These are phyloP conservation scores for Cydonia oblonga DNA, from an alignment of 331 rosid genomes.

Conservation along the genomic window DNA sequence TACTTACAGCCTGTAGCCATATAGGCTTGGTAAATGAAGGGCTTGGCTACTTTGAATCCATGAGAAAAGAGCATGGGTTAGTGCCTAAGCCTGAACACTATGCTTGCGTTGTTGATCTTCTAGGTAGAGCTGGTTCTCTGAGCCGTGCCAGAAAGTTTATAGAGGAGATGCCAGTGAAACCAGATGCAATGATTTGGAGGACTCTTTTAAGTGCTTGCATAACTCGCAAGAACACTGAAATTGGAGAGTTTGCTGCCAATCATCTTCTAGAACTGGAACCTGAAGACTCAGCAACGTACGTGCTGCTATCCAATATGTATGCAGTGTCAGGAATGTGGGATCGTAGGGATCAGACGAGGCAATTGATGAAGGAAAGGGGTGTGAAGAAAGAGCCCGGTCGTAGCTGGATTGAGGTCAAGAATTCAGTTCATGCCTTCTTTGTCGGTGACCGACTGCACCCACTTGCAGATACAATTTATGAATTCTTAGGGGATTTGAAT, in stretches of 20 bases:
- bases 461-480: constrained; percentile 41
- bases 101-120: constrained; percentile 78
- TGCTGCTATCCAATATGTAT: constrained; percentile 73
- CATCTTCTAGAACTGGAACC: constrained; percentile 78
- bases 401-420: constrained; percentile 76
- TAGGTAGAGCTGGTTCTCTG: constrained; percentile 68
- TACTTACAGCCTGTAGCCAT: constrained; percentile 86
- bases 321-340: constrained; percentile 75
- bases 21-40: constrained; percentile 79
- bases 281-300: constrained; percentile 83
- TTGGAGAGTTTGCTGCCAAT: constrained; percentile 76
- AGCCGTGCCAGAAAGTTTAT: constrained; percentile 46
- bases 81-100: constrained; percentile 82
- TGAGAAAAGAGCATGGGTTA: constrained; percentile 54
- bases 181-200: constrained; percentile 84
- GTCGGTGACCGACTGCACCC: constrained; percentile 75
- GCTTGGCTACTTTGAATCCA: constrained; percentile 59
- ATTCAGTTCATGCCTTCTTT: constrained; percentile 60
- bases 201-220: constrained; percentile 79
- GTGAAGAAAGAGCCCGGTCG: constrained; percentile 87
- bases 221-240: constrained; percentile 52
- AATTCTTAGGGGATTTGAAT: constrained; percentile 39
- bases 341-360: constrained; percentile 64
- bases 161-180: constrained; percentile 66
- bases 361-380: constrained; percentile 68